Percentiles rank a stretch among this genome's conserved stretches.
Conservation (phyloP, 306 rosid species). For the Pyrus betulifolia region DNA sequence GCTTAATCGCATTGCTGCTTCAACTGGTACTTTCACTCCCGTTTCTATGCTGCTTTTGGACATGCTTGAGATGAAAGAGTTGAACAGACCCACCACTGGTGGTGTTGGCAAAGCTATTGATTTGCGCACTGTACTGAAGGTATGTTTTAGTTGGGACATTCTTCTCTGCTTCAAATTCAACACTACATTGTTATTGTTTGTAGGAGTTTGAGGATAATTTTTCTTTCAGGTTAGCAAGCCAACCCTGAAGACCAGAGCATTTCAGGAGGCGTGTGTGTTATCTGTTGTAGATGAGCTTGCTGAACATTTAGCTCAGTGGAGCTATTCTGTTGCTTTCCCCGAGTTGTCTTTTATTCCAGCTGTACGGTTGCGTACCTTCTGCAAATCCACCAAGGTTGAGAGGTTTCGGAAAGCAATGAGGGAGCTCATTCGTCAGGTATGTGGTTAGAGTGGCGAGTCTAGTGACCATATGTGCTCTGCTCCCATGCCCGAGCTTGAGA, state of each 20-base stretch:
- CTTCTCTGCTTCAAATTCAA: not conserved
- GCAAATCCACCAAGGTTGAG: constrained; percentile 75
- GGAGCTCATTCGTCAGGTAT: constrained; percentile 77
- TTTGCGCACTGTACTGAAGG: constrained; percentile 73
- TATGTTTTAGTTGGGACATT: constrained; percentile 9
- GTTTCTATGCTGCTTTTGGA: constrained; percentile 88
- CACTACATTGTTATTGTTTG: not conserved
- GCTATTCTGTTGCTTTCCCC: constrained; percentile 78
- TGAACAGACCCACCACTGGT: constrained; percentile 71
- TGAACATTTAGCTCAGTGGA: constrained; percentile 85
- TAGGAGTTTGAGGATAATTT: constrained; percentile 12
- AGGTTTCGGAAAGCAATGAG: constrained; percentile 72
- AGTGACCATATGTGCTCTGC: not conserved
- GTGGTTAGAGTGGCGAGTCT: no score
- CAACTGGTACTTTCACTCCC: constrained; percentile 60
- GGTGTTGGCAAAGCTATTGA: constrained; percentile 89
- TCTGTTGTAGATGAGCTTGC: constrained; percentile 89
- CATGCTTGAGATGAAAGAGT: constrained; percentile 94
- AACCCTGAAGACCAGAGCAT: constrained; percentile 79
- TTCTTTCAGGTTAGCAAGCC: constrained; percentile 69
- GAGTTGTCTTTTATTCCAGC: constrained; percentile 79
- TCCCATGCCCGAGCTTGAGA: not conserved
- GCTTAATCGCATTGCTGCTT: constrained; percentile 71
- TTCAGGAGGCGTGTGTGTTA: constrained; percentile 90
- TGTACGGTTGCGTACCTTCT: constrained; percentile 72